These are phyloP conservation scores for Mucor velutinosus DNA, from an alignment of 371 early-diverging fungal species.

Conservation along the genomic window DNA sequence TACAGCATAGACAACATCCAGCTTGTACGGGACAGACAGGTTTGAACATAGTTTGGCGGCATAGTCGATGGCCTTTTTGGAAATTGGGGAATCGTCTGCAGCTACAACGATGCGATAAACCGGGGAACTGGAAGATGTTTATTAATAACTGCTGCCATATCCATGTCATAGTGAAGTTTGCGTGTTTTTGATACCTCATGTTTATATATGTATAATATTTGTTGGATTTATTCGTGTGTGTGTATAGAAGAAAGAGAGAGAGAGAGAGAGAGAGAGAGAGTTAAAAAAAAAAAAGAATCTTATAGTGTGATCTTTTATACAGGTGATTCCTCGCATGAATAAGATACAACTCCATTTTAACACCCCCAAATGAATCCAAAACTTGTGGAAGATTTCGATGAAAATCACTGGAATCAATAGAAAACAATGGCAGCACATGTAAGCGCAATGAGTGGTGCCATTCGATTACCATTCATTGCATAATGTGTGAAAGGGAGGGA, in stretches of 20 bases:
- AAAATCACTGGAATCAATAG: neutral
- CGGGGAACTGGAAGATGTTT: neutral
- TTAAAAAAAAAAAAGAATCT: neutral
- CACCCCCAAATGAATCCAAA: neutral
- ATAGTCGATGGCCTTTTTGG: conserved; percentile 27
- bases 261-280: neutral
- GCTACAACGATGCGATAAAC: conserved; percentile 28
- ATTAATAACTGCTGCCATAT: neutral
- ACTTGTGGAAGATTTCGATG: neutral
- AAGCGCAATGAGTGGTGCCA: too few species aligned
- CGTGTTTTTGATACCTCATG: neutral
- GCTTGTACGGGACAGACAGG: neutral
- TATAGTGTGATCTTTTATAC: neutral
- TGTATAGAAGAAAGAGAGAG: too few species aligned
- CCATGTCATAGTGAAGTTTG: neutral
- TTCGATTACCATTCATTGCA: too few species aligned
- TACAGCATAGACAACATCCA: conserved; percentile 29
- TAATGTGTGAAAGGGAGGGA: too few species aligned
- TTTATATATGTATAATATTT: neutral
- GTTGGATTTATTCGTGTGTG: too few species aligned
- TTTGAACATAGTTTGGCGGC: conserved; percentile 17
- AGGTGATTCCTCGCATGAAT: neutral
- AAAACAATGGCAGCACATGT: too few species aligned
- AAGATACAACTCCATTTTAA: neutral
- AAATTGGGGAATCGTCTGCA: conserved; percentile 25